Conservation (phyloP, 805 yeast genomes). For the Metschnikowia cerradonensis region DNA sequence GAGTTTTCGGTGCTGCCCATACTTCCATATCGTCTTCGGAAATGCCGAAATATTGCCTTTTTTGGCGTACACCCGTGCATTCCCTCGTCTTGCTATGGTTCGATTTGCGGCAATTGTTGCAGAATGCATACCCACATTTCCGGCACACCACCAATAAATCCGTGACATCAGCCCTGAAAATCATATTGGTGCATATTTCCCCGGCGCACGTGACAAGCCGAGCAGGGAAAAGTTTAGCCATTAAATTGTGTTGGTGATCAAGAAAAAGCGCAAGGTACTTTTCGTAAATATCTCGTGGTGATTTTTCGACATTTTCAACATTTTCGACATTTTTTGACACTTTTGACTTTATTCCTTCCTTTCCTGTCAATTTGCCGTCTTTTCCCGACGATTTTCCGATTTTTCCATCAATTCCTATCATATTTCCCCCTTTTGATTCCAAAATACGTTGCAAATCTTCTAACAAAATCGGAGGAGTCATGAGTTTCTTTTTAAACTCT, state of each 20-base stretch:
- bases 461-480: constrained; percentile 38
- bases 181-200: constrained; percentile 38
- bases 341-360: too few species aligned
- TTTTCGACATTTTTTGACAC: too few species aligned
- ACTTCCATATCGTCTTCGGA: constrained; percentile 31
- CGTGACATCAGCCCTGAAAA: constrained; percentile 44
- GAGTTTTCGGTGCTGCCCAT: constrained; percentile 33
- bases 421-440: not conserved
- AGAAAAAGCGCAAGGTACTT: constrained; percentile 35
- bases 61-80: constrained; percentile 32
- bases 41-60: constrained; percentile 25
- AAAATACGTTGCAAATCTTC: constrained; percentile 32
- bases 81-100: constrained; percentile 55
- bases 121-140: constrained; percentile 50
- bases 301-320: too few species aligned
- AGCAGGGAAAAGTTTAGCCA: constrained; percentile 43
- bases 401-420: too few species aligned
- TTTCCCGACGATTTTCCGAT: too few species aligned
- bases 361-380: too few species aligned
- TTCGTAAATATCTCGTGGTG: not conserved
- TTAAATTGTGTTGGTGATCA: constrained; percentile 39
- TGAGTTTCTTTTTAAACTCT: constrained; percentile 33
- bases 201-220: constrained; percentile 52
- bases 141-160: constrained; percentile 48
- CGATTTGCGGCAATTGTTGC: constrained; percentile 52